Conservation (phyloP, 805 yeast genomes). For the Blastobotrys muscicola region DNA sequence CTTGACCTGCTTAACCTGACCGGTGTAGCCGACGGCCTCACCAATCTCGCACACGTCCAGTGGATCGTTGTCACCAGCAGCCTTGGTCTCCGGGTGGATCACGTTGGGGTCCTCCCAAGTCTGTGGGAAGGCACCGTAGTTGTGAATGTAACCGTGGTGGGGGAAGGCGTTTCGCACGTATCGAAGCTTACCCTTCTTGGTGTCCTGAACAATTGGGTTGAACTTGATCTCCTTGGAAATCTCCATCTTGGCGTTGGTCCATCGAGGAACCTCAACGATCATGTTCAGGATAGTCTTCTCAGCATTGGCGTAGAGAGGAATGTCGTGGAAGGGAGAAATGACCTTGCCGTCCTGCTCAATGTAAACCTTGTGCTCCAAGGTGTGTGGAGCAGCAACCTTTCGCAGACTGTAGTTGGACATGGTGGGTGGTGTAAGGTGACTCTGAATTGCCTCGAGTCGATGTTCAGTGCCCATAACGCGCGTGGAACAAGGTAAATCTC, state of each 20-base stretch:
- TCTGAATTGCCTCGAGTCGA: too few relatives aligned
- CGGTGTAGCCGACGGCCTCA: constrained; percentile 46
- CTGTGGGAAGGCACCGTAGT: constrained; percentile 99
- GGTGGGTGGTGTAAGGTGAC: neutral
- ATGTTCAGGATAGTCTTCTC: constrained; percentile 80
- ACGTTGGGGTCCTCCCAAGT: constrained; percentile 94
- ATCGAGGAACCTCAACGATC: constrained; percentile 96
- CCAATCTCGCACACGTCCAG: constrained; percentile 93
- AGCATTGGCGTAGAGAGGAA: constrained; percentile 88
- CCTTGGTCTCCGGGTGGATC: constrained; percentile 39
- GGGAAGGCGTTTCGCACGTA: constrained; percentile 98
- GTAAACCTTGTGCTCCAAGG: constrained; percentile 86
- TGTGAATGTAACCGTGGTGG: constrained; percentile 96
- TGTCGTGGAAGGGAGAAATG: constrained; percentile 91
- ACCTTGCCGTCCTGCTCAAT: constrained; percentile 90
- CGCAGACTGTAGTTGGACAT: constrained; percentile 61
- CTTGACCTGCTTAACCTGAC: constrained; percentile 81
- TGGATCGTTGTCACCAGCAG: constrained; percentile 90
- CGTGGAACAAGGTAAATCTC: too few relatives aligned
- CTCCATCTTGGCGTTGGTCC: constrained; percentile 97
- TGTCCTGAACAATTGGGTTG: constrained; percentile 95
- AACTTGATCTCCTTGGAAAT: constrained; percentile 73
- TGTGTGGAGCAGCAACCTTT: constrained; percentile 92
- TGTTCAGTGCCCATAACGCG: too few relatives aligned
- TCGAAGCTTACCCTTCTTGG: constrained; percentile 93